Base-by-base conservation (phyloP, 441 rosid genomes). In the Geranium incanum region DNA sequence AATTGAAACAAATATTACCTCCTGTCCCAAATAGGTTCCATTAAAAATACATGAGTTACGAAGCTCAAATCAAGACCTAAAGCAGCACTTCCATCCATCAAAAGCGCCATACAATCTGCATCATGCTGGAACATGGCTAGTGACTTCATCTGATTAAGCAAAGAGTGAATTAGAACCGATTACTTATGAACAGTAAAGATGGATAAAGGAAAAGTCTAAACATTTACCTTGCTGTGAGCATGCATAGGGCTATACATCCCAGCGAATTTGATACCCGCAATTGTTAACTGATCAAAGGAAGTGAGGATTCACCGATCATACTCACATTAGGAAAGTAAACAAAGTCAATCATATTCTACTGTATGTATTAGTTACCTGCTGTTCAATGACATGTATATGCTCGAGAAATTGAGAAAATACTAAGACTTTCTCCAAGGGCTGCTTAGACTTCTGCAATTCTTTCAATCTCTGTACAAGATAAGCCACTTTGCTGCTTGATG, bases 1-100 rank as follows among this genome's bases (percentile, higher is more conserved):
- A 38, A 18, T 23, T 18, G 60, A 39, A 36, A 37, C 8, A 7
- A 55, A 36, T 41, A 48, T 71, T 80, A 92, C 97, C 99, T 94
- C 85, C 91, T 85, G 74, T 95, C 99, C 99, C 99, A 95, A 67
- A 95, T 95, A 67, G 99, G 97, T 82, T 95, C 97, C 97, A 95
- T 92, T 74, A 92, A 74, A 78, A 92, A 95, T 6, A 95, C 97
- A 73, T 81, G 86, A 45, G 89, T 84, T 33, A 90, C 99, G 72
- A 95, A 92, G 86, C 99, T 95, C 84, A 95, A 82, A 81, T 95
- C 99, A 72, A 95, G 97, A 83, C 97, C 97, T 77, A 95, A 70
- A 33, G 99, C 97, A 71, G 96, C 90, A 84, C 93, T 95, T 79
- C 99, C 99, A 69, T 95, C 99, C 99, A 95, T 92, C 81, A 95